phyloP scores from a whole-genome alignment of 2,329 filamentous ascomycete genomes.

The Botrytis deweyae region DNA sequence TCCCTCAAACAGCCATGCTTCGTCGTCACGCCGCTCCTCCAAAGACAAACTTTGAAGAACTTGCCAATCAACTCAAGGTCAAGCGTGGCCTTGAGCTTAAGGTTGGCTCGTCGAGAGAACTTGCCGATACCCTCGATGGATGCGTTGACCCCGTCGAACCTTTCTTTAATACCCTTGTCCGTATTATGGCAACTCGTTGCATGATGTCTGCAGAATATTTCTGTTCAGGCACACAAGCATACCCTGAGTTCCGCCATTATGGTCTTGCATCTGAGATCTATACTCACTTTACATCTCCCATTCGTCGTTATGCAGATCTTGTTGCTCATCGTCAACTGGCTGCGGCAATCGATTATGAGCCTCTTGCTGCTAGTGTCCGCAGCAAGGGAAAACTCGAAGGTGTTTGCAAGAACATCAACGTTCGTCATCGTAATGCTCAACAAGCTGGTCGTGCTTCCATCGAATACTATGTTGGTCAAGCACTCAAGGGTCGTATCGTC shows the following conservation, averaged over 20 bases:
- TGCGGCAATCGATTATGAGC: slow-evolving; percentile 90
- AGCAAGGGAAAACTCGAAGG: slow-evolving; percentile 83
- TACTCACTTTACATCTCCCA: slow-evolving; percentile 97
- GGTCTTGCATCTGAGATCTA: slow-evolving; percentile 96
- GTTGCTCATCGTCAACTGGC: slow-evolving; percentile 92
- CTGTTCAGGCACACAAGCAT: slow-evolving; percentile 87
- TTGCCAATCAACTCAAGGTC: slow-evolving; percentile 84
- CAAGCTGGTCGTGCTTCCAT: slow-evolving; percentile 91
- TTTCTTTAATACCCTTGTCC: slow-evolving; percentile 97
- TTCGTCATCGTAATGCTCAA: slow-evolving; percentile 94
- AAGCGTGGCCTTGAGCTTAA: slow-evolving; percentile 79
- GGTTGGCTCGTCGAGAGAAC: slow-evolving; percentile 84
- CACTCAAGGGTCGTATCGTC: slow-evolving; percentile 72
- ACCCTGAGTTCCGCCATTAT: slow-evolving; percentile 95
- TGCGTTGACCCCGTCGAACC: slow-evolving; percentile 79
- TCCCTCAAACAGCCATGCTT: slow-evolving; percentile 92
- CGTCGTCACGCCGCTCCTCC: slow-evolving; percentile 90
- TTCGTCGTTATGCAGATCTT: slow-evolving; percentile 95
- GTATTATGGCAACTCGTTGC: slow-evolving; percentile 95
- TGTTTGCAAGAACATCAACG: slow-evolving; percentile 98
- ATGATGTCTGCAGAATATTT: slow-evolving; percentile 99
- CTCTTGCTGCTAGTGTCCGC: slow-evolving; percentile 76
- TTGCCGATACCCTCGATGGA: slow-evolving; percentile 85
- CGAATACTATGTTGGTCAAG: slow-evolving; percentile 97
- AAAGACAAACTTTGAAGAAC: slow-evolving; percentile 94